These are phyloP conservation scores for Rossbeevera mucosa DNA, from an alignment of 768 basidiomycete genomes.

Conservation along the genomic window DNA sequence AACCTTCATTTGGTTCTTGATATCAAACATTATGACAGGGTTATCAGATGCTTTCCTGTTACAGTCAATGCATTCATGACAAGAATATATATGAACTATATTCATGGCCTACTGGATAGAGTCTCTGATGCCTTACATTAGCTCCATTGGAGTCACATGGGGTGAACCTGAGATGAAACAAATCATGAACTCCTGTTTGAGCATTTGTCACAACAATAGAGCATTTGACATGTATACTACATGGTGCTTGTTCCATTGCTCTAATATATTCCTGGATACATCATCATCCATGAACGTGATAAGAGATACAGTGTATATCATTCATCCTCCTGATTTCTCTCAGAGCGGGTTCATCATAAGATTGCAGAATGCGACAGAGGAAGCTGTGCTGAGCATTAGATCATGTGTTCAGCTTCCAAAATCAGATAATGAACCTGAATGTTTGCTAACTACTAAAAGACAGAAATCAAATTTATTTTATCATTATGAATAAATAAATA, in stretches of 20 bases:
- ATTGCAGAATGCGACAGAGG: background rate
- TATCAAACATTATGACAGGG: constrained; percentile 20
- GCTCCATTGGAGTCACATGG: constrained; percentile 31
- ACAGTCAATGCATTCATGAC: background rate
- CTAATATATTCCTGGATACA: constrained; percentile 32
- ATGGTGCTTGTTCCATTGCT: constrained; percentile 38
- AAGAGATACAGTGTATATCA: constrained; percentile 21
- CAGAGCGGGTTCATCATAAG: constrained; percentile 22
- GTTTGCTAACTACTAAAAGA: too few species aligned
- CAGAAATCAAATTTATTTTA: too few species aligned
- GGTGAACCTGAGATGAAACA: constrained; percentile 32
- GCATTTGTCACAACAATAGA: constrained; percentile 21
- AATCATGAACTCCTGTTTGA: constrained; percentile 32
- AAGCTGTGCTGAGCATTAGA: background rate
- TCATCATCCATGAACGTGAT: constrained; percentile 36
- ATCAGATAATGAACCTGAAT: background rate
- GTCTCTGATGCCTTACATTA: too few species aligned
- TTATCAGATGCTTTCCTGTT: constrained; percentile 5
- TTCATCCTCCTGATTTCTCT: constrained; percentile 12
- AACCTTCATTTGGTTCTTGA: constrained; percentile 19
- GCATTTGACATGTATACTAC: constrained; percentile 33
- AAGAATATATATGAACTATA: too few species aligned
- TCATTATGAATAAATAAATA: too few species aligned
- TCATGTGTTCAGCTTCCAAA: background rate
- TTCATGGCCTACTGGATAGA: constrained; percentile 17